A percentile compares a stretch with the other conserved stretches of the same genome.
These are phyloP conservation scores for Alternaria panax DNA, from an alignment of 2,329 filamentous ascomycete species.

Conservation along the genomic window DNA sequence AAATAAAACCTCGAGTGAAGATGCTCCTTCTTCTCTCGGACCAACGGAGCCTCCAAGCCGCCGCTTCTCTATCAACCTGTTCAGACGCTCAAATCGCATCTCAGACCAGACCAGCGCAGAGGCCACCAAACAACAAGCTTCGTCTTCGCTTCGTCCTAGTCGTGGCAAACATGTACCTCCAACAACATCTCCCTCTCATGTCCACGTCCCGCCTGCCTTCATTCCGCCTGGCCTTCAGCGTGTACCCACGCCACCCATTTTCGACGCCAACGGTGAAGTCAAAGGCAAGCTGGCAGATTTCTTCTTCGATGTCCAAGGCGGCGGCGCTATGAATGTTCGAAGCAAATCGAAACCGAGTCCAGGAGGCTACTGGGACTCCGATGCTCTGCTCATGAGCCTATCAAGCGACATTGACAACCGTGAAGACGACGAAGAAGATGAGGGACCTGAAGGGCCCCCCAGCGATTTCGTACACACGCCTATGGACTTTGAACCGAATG, in stretches of 20 bases:
- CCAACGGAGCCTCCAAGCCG: background rate
- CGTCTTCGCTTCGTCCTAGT: background rate
- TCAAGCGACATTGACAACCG: conserved; percentile 18
- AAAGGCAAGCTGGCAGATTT: conserved; percentile 44
- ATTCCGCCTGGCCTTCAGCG: conserved; percentile 37
- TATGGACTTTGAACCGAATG: conserved; percentile 4
- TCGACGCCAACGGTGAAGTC: conserved; percentile 33
- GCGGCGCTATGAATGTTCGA: background rate
- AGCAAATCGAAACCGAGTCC: conserved; percentile 18
- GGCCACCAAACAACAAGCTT: conserved; percentile 10
- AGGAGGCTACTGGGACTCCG: conserved; percentile 46
- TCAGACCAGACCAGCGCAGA: conserved; percentile 12
- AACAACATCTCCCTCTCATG: conserved; percentile 17
- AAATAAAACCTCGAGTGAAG: conserved; percentile 24
- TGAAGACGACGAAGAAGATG: conserved; percentile 25
- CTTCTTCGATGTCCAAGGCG: conserved; percentile 39
- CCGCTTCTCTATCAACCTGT: conserved; percentile 25
- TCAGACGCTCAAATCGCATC: conserved; percentile 29
- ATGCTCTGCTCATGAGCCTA: conserved; percentile 47
- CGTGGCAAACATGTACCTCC: conserved; percentile 1
- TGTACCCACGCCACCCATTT: conserved; percentile 37
- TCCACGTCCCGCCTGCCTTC: conserved; percentile 33
- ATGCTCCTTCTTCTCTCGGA: conserved; percentile 11
- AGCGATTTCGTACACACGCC: background rate
- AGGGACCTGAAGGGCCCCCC: conserved; percentile 32